Evolutionary conservation across 1,284 basidiomycete genomes (phyloP).

Genomic region (Pulchroboletus neoregius): DNA sequence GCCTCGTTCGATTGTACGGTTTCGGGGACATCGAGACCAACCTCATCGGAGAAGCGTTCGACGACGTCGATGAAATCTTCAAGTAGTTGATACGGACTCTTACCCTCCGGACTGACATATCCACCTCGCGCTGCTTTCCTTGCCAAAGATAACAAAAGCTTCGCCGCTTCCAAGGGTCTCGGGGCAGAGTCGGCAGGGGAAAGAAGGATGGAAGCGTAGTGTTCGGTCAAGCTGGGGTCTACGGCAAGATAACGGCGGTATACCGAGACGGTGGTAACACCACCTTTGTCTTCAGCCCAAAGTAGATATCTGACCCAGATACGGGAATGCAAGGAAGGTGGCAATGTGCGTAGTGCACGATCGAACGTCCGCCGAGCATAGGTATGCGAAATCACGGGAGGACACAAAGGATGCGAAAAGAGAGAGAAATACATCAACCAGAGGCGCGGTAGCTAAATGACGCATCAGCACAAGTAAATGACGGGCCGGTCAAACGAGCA

Average conservation of each 20-base stretch:
- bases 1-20: constrained; percentile 53
- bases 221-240: constrained; percentile 83
- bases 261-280: constrained; percentile 80
- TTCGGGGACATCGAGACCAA: constrained; percentile 85
- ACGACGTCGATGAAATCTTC: constrained; percentile 92
- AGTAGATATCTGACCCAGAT: constrained; percentile 95
- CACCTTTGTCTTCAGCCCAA: constrained; percentile 86
- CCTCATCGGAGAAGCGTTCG: constrained; percentile 88
- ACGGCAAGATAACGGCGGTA: constrained; percentile 89
- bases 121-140: constrained; percentile 79
- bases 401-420: constrained; percentile 88
- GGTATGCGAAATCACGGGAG: constrained; percentile 77
- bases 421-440: constrained; percentile 94
- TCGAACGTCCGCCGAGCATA: constrained; percentile 95
- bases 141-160: constrained; percentile 81
- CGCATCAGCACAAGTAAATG: constrained; percentile 10
- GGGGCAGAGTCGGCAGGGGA: constrained; percentile 60
- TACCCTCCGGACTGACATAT: constrained; percentile 88
- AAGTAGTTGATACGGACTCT: constrained; percentile 93
- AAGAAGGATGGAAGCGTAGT: constrained; percentile 77
- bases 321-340: constrained; percentile 90
- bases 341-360: constrained; percentile 89
- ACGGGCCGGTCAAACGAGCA: constrained; percentile 25
- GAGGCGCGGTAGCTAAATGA: constrained; percentile 76
- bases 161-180: constrained; percentile 92